Evolutionary conservation across 1,284 basidiomycete genomes (phyloP), one percentile per base, ranked within the genome.

Genomic region (Boletellus deceptivus): DNA sequence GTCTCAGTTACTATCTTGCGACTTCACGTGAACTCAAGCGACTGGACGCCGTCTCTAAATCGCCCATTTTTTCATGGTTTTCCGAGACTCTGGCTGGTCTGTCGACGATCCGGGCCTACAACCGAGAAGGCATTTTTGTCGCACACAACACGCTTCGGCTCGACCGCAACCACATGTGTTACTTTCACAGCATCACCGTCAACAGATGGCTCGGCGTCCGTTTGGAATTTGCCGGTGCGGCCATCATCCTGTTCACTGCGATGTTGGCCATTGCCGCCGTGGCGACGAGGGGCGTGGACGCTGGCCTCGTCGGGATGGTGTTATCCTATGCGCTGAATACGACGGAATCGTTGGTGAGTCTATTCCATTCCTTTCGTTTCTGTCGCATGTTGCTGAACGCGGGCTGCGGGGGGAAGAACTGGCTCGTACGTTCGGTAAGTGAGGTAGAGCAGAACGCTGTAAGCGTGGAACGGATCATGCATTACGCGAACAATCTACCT

Each of bases 381-480:
- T 27, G 22, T 31, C 8, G 8, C 9, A 18, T 47, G 33, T 56
- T 5, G 33, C 41, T 59, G 43, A 62, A 43, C 2, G 9, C 7
- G 41, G 14, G 10, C 6, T 48, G 48, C 10, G 22, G 10, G 8
- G n/a, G 40, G 20, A 54, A 84, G 82, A 95, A 92, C 66, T 96
- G 90, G 91, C 78, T 94, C n/a, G 92, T 96, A 6, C 80, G 92
- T 40, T 86, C 84, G 14, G 89, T 91, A 0, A 91, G 89, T 54
- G 94, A 98, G 61, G 91, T 96, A 13, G 94, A 97, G 70, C 91
- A 93, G 67, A 96, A 95, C 64, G 89, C 97, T 60, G 92, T 95
- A 55, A 93, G 91, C 56, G 89, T 91, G 8, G 91, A 92, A 68
- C 77, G 87, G 9, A 84, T 89, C 52, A 61, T 84, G 37, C 81